Conservation (phyloP, 2,329 filamentous ascomycete species). For the Orbilia ellipsospora region DNA sequence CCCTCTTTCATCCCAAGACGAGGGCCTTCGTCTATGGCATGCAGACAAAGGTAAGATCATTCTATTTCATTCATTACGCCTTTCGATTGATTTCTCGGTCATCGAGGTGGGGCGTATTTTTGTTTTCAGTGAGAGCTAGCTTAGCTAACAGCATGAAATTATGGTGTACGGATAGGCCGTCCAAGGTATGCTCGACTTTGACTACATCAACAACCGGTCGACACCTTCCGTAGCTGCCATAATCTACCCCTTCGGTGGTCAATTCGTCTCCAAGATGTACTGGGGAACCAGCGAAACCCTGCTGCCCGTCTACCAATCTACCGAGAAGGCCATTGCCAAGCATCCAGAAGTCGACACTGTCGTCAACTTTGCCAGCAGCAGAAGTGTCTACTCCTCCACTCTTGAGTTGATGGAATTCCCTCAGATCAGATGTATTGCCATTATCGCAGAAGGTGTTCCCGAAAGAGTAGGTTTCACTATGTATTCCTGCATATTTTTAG, state of each 20-base stretch:
- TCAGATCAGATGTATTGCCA: slow-evolving; percentile 98
- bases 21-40: slow-evolving; percentile 99
- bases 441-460: slow-evolving; percentile 98
- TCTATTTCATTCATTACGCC: slow-evolving; percentile 69
- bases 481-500: not conserved
- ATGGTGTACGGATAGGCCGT: slow-evolving; percentile 62
- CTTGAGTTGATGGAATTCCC: slow-evolving; percentile 98
- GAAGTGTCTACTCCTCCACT: slow-evolving; percentile 97
- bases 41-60: slow-evolving; percentile 88
- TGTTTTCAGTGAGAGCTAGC: not conserved
- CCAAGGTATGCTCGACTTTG: slow-evolving; percentile 82
- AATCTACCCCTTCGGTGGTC: slow-evolving; percentile 99
- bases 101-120: not conserved
- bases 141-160: slow-evolving; percentile 10
- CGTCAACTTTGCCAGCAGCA: slow-evolving; percentile 99
- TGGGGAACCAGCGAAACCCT: slow-evolving; percentile 99
- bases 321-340: slow-evolving; percentile 92
- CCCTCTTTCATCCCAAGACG: slow-evolving; percentile 99
- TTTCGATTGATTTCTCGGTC: not conserved
- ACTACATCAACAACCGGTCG: slow-evolving; percentile 99
- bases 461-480: slow-evolving; percentile 79
- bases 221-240: slow-evolving; percentile 97
- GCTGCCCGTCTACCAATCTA: slow-evolving; percentile 95
- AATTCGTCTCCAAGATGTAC: slow-evolving; percentile 99
- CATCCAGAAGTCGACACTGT: slow-evolving; percentile 97